These are phyloP conservation scores for Sherardia arvensis DNA, from an alignment of 257 asterid species.

Conservation along the genomic window DNA sequence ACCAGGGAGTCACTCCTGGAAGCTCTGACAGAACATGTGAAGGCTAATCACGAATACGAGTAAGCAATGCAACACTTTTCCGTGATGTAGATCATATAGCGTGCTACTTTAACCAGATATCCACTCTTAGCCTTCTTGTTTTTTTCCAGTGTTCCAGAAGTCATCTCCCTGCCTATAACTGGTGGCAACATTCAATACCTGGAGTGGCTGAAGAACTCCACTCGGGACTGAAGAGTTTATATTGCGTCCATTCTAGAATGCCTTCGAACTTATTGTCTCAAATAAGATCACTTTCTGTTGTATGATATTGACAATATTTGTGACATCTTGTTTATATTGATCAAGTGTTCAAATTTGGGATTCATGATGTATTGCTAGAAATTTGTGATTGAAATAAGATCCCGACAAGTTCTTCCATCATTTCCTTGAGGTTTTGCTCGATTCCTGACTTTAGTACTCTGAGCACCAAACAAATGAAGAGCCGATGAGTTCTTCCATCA, in stretches of 20 bases:
- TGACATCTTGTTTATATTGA: no score
- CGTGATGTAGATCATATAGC: neutral
- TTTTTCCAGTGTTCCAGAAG: conserved; percentile 74
- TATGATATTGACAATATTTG: neutral
- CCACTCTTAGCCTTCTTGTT: conserved; percentile 6
- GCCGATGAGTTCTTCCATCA: no score
- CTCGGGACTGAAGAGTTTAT: conserved; percentile 32
- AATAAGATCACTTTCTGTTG: neutral
- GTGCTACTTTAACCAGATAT: neutral
- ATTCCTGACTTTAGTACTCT: no score
- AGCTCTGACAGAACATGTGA: conserved; percentile 78
- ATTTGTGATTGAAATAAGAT: no score
- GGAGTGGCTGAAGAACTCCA: conserved; percentile 85
- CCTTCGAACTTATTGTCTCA: neutral
- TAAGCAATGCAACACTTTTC: conserved; percentile 25
- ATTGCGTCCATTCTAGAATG: neutral
- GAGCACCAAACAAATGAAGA: no score
- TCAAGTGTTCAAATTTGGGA: no score
- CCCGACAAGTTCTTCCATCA: no score
- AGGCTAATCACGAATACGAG: conserved; percentile 92
- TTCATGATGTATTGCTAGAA: no score
- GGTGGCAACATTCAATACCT: conserved; percentile 71
- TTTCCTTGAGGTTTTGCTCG: no score
- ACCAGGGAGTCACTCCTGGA: conserved; percentile 84
- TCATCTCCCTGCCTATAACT: conserved; percentile 75